Base-by-base conservation (phyloP, 2,329 filamentous ascomycete genomes). In the Pseudocercospora pini-densiflorae region DNA sequence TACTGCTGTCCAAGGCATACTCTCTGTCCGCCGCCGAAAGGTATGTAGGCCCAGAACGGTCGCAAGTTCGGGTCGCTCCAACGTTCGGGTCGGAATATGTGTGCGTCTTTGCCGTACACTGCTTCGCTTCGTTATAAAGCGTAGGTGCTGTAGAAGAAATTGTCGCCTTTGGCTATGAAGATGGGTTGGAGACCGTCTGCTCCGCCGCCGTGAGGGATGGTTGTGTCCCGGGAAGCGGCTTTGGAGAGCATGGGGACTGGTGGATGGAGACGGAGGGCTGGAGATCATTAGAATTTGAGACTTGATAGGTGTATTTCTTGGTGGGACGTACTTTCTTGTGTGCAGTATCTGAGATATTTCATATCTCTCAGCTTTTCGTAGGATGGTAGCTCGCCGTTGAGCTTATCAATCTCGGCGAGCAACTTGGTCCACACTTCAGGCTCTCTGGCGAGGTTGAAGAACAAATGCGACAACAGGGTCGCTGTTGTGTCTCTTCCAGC, bases 231-330 rank as follows among this genome's bases (percentile, higher is more conserved):
- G n/a, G 93, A 84, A 16, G 91, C 86, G 21, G 88, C 81, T 67
- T 92, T 89, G 55, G 92, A 84, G 77, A 93, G 93, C 82, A 91
- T 91, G 2, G 92, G 91, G 1, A 94, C 89, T 10, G 86, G 83
- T 1, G 92, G 91, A 77, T 93, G 93, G 16, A 93, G 80, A 16
- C 92, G 88, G 68, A 93, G 85, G 0, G 70, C 70, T 73, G 31
- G 14, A 23, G 9, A 10, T 8, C 29, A 27, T 55, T 27, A 55
- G 51, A 2, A 31, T 61, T 43, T 19, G 10, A 36, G 2, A 7
- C 23, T 7, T 62, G 19, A 33, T 24, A 55, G 9, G 19, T 29
- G n/a, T 2, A 14, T 5, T 29, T 5, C 6, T 33, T 19, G 21
- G 21, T 31, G 49, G 14, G 1, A 65, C 71, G 60, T 62, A 73